Conservation (phyloP, 2,329 filamentous ascomycete species). For the Xylaria sp. region DNA sequence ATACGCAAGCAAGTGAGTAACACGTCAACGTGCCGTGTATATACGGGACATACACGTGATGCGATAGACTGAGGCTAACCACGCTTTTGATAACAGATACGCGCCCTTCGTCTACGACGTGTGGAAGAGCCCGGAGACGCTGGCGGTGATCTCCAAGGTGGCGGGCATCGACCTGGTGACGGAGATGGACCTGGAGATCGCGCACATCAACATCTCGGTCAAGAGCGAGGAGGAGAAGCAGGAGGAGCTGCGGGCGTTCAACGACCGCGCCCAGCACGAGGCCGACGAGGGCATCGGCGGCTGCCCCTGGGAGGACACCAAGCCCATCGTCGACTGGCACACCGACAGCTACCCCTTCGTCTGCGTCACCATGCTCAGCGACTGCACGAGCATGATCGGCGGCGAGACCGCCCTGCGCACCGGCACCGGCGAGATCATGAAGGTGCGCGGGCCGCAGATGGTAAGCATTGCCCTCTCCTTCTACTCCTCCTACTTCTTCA, state of each 20-base stretch:
- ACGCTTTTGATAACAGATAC: constrained; percentile 51
- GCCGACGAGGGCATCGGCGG: constrained; percentile 36
- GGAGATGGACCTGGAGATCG: constrained; percentile 58
- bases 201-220: constrained; percentile 57
- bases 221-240: constrained; percentile 51
- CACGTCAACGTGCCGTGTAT: not conserved
- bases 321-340: constrained; percentile 65
- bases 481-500: constrained; percentile 16
- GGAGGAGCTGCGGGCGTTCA: constrained; percentile 44
- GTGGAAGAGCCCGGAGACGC: constrained; percentile 47
- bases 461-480: constrained; percentile 44
- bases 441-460: constrained; percentile 62
- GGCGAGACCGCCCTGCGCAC: constrained; percentile 66
- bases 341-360: constrained; percentile 69
- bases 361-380: constrained; percentile 69
- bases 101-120: constrained; percentile 65
- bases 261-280: constrained; percentile 36
- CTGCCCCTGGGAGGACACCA: constrained; percentile 47
- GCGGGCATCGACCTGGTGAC: constrained; percentile 59
- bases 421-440: constrained; percentile 55
- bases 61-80: no score
- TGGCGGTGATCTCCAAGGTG: constrained; percentile 52
- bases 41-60: no score
- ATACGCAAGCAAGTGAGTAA: constrained; percentile 49
- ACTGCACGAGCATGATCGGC: constrained; percentile 64